Base-by-base conservation (phyloP, 1,284 basidiomycete species). In the Clitocybe nebularis region DNA sequence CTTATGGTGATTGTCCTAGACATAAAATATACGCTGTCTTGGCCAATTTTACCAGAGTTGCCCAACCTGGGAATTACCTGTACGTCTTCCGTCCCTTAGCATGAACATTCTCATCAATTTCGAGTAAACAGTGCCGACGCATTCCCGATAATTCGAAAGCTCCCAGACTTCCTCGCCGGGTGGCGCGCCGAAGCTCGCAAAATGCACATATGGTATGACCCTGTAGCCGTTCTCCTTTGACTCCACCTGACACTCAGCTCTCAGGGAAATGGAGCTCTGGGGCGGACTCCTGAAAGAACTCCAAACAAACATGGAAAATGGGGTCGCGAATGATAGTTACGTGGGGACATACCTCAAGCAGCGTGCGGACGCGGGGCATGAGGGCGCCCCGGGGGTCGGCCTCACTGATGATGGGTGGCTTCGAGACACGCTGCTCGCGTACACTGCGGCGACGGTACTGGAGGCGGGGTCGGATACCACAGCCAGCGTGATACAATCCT, bases 381-480 rank as follows among this genome's bases (percentile, higher is more conserved):
- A 51, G 23, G 44, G 49, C 4, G 56, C 56, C 9, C 58, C 59
- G 7, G 59, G 59, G 3, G 47, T 45, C 13, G 59, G 58, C 11
- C 25, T 58, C 24, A 54, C 51, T 3, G 51, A 50, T 9, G 56
- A 57, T 40, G 53, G 52, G 7, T 60, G 58, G 57, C 49, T 62
- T 40, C 54, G 50, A 30, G 60, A 62, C 43, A 59, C 54, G 26
- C 33, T 60, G n/a, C 43, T 62, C 10, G 52, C 58, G 8, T 62
- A 62, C 38, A 56, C 54, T 21, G 56, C 54, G 34, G 56, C 41
- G 7, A 50, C 50, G 2, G 44, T 52, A 11, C 48, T 55, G 5
- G 53, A 55, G 41, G 58, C 54, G 21, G 58, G 58, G 4, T 53
- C 55, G 7, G 58, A 60, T 29, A 60, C 58, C 4, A 55, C 53